Evolutionary conservation across 768 basidiomycete genomes (phyloP), one percentile per base, ranked within the genome.

Genomic region (Cyathus striatus): DNA sequence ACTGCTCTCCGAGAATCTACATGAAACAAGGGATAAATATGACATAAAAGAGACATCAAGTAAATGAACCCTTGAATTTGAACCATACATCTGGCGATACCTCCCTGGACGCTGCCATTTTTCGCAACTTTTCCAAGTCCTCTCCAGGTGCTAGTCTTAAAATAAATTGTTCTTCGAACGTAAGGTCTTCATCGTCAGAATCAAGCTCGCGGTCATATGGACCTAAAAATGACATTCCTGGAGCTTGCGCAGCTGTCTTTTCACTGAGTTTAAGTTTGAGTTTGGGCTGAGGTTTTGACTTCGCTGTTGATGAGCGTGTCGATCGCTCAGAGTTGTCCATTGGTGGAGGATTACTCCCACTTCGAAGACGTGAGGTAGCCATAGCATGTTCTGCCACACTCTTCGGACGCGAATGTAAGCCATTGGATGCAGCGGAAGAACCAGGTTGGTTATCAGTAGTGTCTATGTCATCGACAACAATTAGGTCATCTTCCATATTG

Each of bases 151-250:
- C 90, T 73, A 98, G 80, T 22, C 94, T 65, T 23, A 99, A 68
- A 42, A 99, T 83, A 57, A 98, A 98, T 55, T 97, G 94, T 64
- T 99, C 96, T 63, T 99, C 96, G 52, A 98, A 96, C 13, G 84
- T 83, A 45, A 98, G 63, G 44, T 96, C 94, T 45, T 96, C 93
- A 36, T 93, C 90, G 54, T 97, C 91, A 39, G 90, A 93, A 61
- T 98, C 95, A 41, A 97, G 68, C 58, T 97, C 95, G 33, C 93
- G 73, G 66, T 97, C 94, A 61, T 93, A 97, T 10, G 84, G 75
- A 5, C 95, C 95, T 43, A 94, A 66, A 60, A 93, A 94, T 23
- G 85, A 88, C 79, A 81, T 86, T 46, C 89, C 90, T 40, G 84
- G 86, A 23, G 86, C 85, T 55, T 85, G 83, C 23, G 82, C 79